Evolutionary conservation across 306 rosid species (phyloP).

Genomic region (Luffa aegyptiaca): DNA sequence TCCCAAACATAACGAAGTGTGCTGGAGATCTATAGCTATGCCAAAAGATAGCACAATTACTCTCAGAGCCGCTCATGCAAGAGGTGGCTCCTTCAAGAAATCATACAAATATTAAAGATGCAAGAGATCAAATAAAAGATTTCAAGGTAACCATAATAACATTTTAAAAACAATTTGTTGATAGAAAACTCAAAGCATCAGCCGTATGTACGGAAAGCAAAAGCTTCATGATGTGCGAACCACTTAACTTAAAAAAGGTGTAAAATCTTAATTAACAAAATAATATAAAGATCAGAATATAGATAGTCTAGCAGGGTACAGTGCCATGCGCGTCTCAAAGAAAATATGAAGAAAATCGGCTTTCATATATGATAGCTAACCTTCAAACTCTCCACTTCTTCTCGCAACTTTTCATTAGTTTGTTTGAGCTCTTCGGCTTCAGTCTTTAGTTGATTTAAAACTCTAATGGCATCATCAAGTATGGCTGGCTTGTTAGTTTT

Average conservation of each 20-base stretch:
- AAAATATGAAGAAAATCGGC: background rate
- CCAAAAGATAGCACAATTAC: background rate
- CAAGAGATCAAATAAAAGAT: background rate
- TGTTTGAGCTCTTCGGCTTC: conserved; percentile 74
- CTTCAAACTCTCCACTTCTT: conserved; percentile 73
- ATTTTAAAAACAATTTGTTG: background rate
- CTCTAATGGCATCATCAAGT: conserved; percentile 80
- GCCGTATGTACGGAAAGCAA: background rate
- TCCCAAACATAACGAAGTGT: background rate
- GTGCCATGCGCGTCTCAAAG: background rate
- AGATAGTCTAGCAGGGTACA: background rate
- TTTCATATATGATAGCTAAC: conserved; percentile 23
- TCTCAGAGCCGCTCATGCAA: background rate
- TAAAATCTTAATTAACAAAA: background rate
- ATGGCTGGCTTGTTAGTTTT: conserved; percentile 68
- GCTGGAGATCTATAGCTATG: background rate
- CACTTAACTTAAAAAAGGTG: background rate
- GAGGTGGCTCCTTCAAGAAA: background rate
- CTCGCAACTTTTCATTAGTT: conserved; percentile 55
- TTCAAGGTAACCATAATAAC: background rate
- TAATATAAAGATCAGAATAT: background rate
- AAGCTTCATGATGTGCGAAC: background rate
- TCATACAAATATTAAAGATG: background rate
- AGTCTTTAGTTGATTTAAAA: conserved; percentile 56
- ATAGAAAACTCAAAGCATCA: background rate